phyloP scores from a whole-genome alignment of 306 rosid species.

The Lathyrus oleraceus region DNA sequence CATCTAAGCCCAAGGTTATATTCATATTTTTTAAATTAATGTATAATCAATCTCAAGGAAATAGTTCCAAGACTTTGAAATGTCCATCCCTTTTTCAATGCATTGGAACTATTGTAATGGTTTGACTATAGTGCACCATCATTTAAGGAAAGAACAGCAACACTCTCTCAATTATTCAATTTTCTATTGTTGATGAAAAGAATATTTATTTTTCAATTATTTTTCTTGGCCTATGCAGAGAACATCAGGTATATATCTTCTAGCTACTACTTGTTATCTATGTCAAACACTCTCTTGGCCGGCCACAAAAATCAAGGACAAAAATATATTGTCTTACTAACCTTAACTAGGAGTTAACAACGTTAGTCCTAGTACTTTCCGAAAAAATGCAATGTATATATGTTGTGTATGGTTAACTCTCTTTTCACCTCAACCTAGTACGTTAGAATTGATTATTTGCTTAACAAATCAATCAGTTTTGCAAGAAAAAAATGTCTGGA shows the following conservation, averaged over 20 bases:
- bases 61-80: neutral
- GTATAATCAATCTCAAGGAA: neutral
- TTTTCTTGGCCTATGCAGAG: neutral
- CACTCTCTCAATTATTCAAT: neutral
- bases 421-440: slow-evolving; percentile 21
- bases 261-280: slow-evolving; percentile 19
- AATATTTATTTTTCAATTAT: slow-evolving; percentile 25
- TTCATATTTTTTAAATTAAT: neutral
- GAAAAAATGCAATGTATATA: slow-evolving; percentile 22
- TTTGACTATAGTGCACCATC: neutral
- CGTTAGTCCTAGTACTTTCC: slow-evolving; percentile 38
- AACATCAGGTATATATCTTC: slow-evolving; percentile 15
- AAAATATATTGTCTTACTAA: neutral
- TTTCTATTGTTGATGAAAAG: slow-evolving; percentile 13
- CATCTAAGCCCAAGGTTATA: no score
- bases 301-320: slow-evolving; percentile 35
- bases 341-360: slow-evolving; percentile 36
- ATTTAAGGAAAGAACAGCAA: neutral
- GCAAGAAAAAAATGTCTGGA: slow-evolving; percentile 49
- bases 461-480: no score
- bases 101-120: neutral
- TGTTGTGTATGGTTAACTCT: slow-evolving; percentile 18
- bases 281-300: slow-evolving; percentile 29
- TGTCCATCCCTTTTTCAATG: neutral
- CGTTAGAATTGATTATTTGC: no score